phyloP scores from a whole-genome alignment of 148 eudicot species.

The Chenopodium berlandieri region DNA sequence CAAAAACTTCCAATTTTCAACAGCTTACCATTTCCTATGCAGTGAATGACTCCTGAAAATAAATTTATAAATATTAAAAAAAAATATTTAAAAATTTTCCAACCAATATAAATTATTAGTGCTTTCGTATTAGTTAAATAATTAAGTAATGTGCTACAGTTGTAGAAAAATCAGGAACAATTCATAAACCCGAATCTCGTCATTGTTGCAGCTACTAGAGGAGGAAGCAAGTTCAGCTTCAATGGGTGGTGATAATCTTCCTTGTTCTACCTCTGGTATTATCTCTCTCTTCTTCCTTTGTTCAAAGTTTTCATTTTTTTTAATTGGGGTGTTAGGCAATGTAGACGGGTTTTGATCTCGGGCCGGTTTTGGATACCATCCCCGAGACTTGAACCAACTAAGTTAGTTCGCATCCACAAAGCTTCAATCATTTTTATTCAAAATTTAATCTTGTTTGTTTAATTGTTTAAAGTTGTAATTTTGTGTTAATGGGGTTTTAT shows the following conservation, averaged over 20 bases:
- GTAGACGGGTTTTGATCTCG: too few species aligned
- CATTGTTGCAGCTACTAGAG: too few species aligned
- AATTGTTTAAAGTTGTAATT: slow-evolving; percentile 9
- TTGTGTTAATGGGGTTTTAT: not conserved
- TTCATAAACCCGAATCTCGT: not conserved
- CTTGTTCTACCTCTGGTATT: slow-evolving; percentile 27
- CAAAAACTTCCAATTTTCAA: not conserved
- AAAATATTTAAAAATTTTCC: not conserved
- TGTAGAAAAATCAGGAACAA: not conserved
- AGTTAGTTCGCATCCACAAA: not conserved
- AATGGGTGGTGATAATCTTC: slow-evolving; percentile 37
- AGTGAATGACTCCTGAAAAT: not conserved
- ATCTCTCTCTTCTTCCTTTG: not conserved
- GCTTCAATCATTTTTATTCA: not conserved
- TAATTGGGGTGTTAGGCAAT: too few species aligned
- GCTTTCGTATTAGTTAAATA: not conserved
- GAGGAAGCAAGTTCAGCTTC: not conserved
- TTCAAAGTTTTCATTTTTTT: not conserved
- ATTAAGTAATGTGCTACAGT: not conserved
- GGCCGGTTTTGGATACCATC: too few species aligned
- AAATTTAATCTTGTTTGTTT: not conserved
- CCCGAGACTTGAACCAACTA: too few species aligned
- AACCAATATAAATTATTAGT: too few species aligned
- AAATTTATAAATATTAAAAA: not conserved
- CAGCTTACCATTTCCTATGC: slow-evolving; percentile 11